A percentile compares a stretch with the other conserved stretches of the same genome.
Evolutionary conservation across 2,329 filamentous ascomycete species (phyloP).

Genomic region (Dichotomopilus funicola): DNA sequence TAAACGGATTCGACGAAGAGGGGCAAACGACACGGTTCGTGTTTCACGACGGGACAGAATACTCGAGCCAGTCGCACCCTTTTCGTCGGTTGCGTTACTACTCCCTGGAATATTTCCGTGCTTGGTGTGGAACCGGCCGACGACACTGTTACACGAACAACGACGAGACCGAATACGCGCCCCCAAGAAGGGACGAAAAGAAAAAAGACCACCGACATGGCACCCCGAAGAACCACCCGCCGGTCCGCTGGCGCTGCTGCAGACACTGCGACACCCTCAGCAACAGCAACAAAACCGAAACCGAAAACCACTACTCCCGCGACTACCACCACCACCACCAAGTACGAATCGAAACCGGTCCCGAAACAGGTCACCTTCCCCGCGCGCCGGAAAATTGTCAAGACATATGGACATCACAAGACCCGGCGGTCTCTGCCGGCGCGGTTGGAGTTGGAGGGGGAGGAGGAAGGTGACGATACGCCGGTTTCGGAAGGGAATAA

Average conservation of each 20-base stretch:
- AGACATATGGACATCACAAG: constrained; percentile 23
- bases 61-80: too few species aligned
- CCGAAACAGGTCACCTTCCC: constrained; percentile 29
- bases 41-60: too few species aligned
- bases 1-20: too few species aligned
- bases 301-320: neutral
- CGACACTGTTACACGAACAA: too few species aligned
- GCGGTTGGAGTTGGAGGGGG: neutral
- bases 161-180: neutral
- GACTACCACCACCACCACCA: neutral
- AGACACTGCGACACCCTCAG: neutral
- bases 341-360: constrained; percentile 24
- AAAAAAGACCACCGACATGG: neutral
- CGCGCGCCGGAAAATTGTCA: constrained; percentile 21
- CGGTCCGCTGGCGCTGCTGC: neutral
- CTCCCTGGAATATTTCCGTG: too few species aligned
- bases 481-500: neutral
- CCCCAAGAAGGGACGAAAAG: neutral
- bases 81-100: too few species aligned
- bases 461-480: neutral
- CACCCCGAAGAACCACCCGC: neutral
- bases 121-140: too few species aligned
- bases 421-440: constrained; percentile 13
- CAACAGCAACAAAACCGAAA: neutral
- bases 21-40: too few species aligned